Evolutionary conservation across 305 asterid species (phyloP).

Genomic region (Petunia hybrid): DNA sequence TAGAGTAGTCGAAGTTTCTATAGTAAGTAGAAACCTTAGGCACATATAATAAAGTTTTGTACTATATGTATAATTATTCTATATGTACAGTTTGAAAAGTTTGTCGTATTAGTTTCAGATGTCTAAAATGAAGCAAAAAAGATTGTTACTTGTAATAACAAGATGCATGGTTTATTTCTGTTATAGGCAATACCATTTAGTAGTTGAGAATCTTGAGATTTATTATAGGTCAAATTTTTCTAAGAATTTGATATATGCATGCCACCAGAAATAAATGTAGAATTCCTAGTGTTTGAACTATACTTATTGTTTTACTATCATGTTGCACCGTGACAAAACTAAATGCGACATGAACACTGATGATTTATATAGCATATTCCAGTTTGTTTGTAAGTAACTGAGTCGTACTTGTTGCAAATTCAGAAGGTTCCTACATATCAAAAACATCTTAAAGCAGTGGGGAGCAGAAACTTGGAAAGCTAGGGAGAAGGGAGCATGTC

Average conservation of each 20-base stretch:
- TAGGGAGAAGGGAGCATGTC: conserved; percentile 9
- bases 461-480: neutral
- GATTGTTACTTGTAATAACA: neutral
- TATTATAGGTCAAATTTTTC: no score
- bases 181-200: no score
- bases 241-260: no score
- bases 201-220: no score
- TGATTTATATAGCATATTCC: no score
- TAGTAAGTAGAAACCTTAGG: neutral
- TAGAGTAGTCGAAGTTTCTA: neutral
- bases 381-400: no score
- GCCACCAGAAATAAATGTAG: no score
- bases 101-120: neutral
- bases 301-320: no score
- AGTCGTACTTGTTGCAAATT: no score
- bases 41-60: neutral
- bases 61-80: neutral
- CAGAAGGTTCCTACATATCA: neutral
- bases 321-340: no score
- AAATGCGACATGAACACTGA: no score
- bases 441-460: neutral
- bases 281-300: no score
- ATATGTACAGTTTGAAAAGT: neutral
- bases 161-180: neutral
- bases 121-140: neutral